Evolutionary conservation across 352 stramenopile species (phyloP).

Genomic region (Phytophthora idaei): DNA sequence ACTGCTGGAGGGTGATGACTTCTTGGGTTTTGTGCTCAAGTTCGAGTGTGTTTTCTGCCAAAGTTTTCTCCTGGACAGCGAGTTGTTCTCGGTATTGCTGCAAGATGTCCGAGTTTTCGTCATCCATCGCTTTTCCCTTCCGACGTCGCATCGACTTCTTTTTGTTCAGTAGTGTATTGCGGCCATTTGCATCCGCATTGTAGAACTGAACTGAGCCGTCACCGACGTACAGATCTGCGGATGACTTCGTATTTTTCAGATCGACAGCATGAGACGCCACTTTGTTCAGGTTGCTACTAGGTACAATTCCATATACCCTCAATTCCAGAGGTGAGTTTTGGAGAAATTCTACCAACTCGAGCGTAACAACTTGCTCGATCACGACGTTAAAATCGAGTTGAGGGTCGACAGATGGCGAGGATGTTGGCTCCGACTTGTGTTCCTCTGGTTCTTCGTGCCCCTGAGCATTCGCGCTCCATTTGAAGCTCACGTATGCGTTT

Average conservation of each 20-base stretch:
- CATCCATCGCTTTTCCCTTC: constrained; percentile 35
- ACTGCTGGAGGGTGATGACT: constrained; percentile 45
- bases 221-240: constrained; percentile 29
- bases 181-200: constrained; percentile 48
- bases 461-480: constrained; percentile 35
- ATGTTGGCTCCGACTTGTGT: constrained; percentile 52
- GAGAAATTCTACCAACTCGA: constrained; percentile 53
- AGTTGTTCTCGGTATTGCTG: constrained; percentile 59
- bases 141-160: constrained; percentile 54
- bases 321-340: constrained; percentile 60
- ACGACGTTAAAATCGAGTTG: constrained; percentile 60
- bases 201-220: constrained; percentile 55
- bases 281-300: constrained; percentile 78
- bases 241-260: constrained; percentile 22
- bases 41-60: constrained; percentile 71
- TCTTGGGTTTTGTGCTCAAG: constrained; percentile 59
- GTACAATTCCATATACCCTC: constrained; percentile 69
- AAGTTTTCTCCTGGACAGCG: constrained; percentile 50
- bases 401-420: constrained; percentile 62
- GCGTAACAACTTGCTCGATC: constrained; percentile 60
- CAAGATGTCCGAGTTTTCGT: constrained; percentile 40
- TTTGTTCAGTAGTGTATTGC: constrained; percentile 47
- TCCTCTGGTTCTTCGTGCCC: constrained; percentile 27
- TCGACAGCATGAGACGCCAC: constrained; percentile 60
- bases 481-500: constrained; percentile 62